Conservation (phyloP, 2,329 filamentous ascomycete species). For the Coniella vitis region DNA sequence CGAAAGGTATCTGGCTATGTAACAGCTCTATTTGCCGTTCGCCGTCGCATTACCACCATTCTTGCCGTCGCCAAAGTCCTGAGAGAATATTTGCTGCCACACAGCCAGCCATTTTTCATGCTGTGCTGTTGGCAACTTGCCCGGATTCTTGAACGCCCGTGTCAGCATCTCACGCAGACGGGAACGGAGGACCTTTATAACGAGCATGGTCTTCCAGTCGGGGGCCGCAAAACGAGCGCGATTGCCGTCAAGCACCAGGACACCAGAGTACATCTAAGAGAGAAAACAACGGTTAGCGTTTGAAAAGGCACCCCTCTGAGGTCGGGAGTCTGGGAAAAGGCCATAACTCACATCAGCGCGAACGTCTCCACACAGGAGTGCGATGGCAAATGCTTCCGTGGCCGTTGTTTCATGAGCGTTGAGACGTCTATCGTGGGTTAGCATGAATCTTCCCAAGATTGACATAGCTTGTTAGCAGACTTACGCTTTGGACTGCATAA, state of each 20-base stretch:
- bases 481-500: constrained; percentile 85
- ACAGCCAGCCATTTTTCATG: constrained; percentile 69
- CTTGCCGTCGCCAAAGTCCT: constrained; percentile 33
- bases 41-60: background rate
- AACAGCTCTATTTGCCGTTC: background rate
- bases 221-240: constrained; percentile 73
- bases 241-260: constrained; percentile 82
- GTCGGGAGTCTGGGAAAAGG: background rate
- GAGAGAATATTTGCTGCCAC: constrained; percentile 64
- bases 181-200: constrained; percentile 72
- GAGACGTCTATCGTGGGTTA: constrained; percentile 51
- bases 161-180: constrained; percentile 71
- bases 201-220: constrained; percentile 87
- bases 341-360: constrained; percentile 64
- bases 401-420: constrained; percentile 87
- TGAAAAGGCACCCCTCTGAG: background rate
- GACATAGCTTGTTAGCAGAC: constrained; percentile 20
- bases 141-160: constrained; percentile 61
- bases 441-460: background rate
- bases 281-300: no score
- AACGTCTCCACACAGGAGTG: constrained; percentile 79
- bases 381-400: constrained; percentile 74
- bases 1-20: constrained; percentile 8
- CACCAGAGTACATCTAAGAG: constrained; percentile 71
- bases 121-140: constrained; percentile 55